phyloP scores from a whole-genome alignment of 2,329 filamentous ascomycete genomes.

The Chrysoporthe cubensis region DNA sequence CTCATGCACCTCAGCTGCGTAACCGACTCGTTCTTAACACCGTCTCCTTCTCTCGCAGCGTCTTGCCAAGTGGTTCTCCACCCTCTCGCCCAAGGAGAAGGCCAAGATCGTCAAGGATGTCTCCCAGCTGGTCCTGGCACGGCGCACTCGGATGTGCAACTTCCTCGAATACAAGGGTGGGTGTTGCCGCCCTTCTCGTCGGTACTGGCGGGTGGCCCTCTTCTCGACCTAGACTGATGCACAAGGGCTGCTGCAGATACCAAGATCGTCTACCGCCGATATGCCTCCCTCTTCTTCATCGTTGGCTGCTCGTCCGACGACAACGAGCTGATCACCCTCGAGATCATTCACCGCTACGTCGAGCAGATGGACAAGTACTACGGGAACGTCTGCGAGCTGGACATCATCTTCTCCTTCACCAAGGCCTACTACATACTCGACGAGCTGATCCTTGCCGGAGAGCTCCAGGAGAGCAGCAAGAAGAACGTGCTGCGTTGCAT shows the following conservation, averaged over 20 bases:
- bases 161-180: conserved; percentile 98
- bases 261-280: conserved; percentile 98
- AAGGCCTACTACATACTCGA: conserved; percentile 99
- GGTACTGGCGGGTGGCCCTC: not conserved
- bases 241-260: conserved; percentile 66
- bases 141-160: conserved; percentile 98
- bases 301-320: conserved; percentile 95
- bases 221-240: conserved; percentile 21
- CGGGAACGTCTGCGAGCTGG: conserved; percentile 98
- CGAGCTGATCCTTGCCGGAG: conserved; percentile 90
- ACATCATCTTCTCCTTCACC: conserved; percentile 99
- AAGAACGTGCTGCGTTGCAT: conserved; percentile 98
- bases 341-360: conserved; percentile 98
- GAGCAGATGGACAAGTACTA: conserved; percentile 99
- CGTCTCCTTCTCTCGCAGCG: conserved; percentile 61
- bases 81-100: conserved; percentile 95
- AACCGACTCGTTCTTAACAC: conserved; percentile 13
- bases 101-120: conserved; percentile 99
- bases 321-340: conserved; percentile 97
- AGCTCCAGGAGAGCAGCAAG: conserved; percentile 98
- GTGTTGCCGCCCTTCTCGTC: conserved; percentile 28
- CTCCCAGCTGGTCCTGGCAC: conserved; percentile 92
- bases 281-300: conserved; percentile 99
- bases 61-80: conserved; percentile 99
- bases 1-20: conserved; percentile 33